Evolutionary conservation across 2,329 filamentous ascomycete species (phyloP).

Genomic region (Beauveria bassiana): DNA sequence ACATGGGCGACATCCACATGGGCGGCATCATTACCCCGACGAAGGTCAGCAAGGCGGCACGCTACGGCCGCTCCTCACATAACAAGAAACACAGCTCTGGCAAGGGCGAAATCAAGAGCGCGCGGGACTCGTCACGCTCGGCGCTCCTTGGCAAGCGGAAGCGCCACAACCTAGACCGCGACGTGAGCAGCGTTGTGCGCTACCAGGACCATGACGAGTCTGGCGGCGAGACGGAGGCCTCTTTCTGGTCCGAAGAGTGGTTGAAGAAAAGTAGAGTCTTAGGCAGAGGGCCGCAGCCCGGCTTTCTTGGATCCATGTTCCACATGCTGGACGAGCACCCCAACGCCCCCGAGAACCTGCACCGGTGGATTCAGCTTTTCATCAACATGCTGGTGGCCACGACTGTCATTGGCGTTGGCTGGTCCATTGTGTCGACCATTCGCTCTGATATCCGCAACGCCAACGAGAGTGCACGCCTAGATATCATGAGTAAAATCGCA

Average conservation of each 20-base stretch:
- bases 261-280: slow-evolving; percentile 19
- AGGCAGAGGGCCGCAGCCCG: slow-evolving; percentile 13
- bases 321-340: slow-evolving; percentile 49
- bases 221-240: slow-evolving; percentile 42
- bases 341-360: slow-evolving; percentile 50
- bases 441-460: slow-evolving; percentile 68
- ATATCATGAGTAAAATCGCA: slow-evolving; percentile 65
- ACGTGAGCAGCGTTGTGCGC: slow-evolving; percentile 43
- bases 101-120: slow-evolving; percentile 55
- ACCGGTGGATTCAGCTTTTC: slow-evolving; percentile 49
- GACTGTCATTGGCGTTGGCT: slow-evolving; percentile 56
- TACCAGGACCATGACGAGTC: slow-evolving; percentile 37
- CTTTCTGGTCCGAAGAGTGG: slow-evolving; percentile 20
- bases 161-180: slow-evolving; percentile 42
- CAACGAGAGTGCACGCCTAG: slow-evolving; percentile 58
- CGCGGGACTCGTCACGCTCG: slow-evolving; percentile 27
- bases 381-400: slow-evolving; percentile 57
- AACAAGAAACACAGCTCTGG: slow-evolving; percentile 42
- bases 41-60: slow-evolving; percentile 38
- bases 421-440: slow-evolving; percentile 61
- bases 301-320: slow-evolving; percentile 37
- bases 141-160: slow-evolving; percentile 48
- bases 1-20: slow-evolving; percentile 33
- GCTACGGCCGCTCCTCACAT: slow-evolving; percentile 34
- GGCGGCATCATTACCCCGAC: slow-evolving; percentile 37